Base-by-base conservation (phyloP, 1,284 basidiomycete species). In the Gastroboletus turbinatus region DNA sequence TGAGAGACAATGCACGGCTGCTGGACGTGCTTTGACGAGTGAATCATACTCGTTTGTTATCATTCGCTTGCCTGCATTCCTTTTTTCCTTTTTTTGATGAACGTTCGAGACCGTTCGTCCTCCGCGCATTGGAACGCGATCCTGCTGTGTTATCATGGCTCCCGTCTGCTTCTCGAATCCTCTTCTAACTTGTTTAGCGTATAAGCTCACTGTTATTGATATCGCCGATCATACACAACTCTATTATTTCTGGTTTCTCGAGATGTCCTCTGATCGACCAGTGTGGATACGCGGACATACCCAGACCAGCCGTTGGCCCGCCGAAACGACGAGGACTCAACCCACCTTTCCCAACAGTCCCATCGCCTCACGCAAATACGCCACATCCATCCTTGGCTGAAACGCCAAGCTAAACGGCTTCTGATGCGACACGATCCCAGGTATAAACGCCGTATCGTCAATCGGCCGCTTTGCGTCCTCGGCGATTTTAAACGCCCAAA, bases 401-500 rank as follows among this genome's bases (percentile, higher is more conserved):
- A 87, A 86, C 11, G 67, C 50, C 3, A 80, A 77, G 19, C 74
- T 74, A 62, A 87, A 87, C 2, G 80, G 81, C 46, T 76, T 63
- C 1, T 83, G 83, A 50, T 85, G 83, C 0, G 78, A 75, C 60
- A 85, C 83, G 11, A 81, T 78, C 1, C 77, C 79, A 56, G 83
- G 80, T 3, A 80, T 82, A 57, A 86, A 84, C 0, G 76, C 82
- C 50, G 78, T 70, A 7, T 77, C 75, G 62, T 87, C 81, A 49
- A 87, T 85, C 0, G 82, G 82, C 3, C 72, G 67, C 11, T 68
- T 62, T 0, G 76, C 72, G 60, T 86, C 82, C 38, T 77, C 64
- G 0, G 65, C 64, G 19, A 87, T 73, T 0, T 63, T 73, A 70
- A 87, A 87, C 0, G 83, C 78, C 83, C 84, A 87, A n/a, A 83